phyloP scores from a whole-genome alignment of 2,329 filamentous ascomycete species.

The Venturia asperata region DNA sequence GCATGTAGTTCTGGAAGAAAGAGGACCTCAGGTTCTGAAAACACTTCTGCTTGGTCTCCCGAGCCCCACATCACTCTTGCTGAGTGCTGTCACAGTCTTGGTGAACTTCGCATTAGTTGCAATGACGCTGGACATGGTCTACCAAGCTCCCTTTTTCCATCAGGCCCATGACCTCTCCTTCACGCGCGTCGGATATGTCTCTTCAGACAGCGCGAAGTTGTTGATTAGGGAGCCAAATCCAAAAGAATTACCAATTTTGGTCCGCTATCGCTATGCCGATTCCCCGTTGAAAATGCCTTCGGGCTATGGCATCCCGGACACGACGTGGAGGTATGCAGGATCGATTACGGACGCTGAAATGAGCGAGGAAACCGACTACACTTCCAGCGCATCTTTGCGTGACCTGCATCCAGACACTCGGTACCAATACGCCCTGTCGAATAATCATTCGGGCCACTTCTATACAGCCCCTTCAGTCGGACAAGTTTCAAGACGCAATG shows the following conservation, averaged over 20 bases:
- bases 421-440: conserved; percentile 81
- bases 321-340: conserved; percentile 61
- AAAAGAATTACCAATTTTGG: conserved; percentile 63
- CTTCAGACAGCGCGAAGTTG: conserved; percentile 68
- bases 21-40: conserved; percentile 49
- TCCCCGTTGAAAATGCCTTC: conserved; percentile 43
- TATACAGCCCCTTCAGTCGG: conserved; percentile 67
- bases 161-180: conserved; percentile 73
- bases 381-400: conserved; percentile 59
- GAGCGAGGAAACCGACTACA: conserved; percentile 75
- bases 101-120: conserved; percentile 65
- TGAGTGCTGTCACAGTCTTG: conserved; percentile 60
- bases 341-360: conserved; percentile 50
- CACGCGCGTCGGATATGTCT: conserved; percentile 80
- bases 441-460: conserved; percentile 79
- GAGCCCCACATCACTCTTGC: conserved; percentile 58
- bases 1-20: conserved; percentile 52
- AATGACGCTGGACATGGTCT: conserved; percentile 70
- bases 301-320: conserved; percentile 45
- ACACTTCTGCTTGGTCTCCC: conserved; percentile 72
- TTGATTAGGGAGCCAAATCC: conserved; percentile 78
- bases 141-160: conserved; percentile 62
- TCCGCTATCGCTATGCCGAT: conserved; percentile 50
- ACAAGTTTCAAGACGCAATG: conserved; percentile 44
- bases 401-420: conserved; percentile 61